Evolutionary conservation across 306 rosid species (phyloP).

Genomic region (Morella rubra): DNA sequence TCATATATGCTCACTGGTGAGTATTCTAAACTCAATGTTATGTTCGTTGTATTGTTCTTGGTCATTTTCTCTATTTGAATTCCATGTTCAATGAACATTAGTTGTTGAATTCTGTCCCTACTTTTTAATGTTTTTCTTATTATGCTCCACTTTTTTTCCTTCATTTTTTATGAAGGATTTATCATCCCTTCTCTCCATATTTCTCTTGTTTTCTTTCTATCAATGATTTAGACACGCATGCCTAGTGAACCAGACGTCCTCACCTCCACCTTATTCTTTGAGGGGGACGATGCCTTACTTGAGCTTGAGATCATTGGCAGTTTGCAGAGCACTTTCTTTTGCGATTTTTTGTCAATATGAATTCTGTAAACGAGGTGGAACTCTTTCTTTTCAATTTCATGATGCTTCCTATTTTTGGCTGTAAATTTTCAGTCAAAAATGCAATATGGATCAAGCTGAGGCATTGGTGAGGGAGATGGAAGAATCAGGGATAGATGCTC

Average conservation of each 20-base stretch:
- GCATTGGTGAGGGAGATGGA: slow-evolving; percentile 96
- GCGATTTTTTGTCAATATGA: slow-evolving; percentile 4
- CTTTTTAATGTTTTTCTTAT: background rate
- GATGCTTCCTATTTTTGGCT: slow-evolving; percentile 10
- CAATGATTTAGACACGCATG: background rate
- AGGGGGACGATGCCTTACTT: background rate
- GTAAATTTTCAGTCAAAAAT: slow-evolving; percentile 58
- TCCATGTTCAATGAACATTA: background rate
- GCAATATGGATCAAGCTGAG: slow-evolving; percentile 82
- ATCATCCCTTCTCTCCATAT: background rate
- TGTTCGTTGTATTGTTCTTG: slow-evolving; percentile 10
- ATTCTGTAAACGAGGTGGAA: background rate
- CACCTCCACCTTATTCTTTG: background rate
- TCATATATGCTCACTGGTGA: slow-evolving; percentile 91
- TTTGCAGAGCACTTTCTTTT: background rate
- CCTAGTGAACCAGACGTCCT: background rate
- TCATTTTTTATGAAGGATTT: background rate
- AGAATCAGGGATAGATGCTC: slow-evolving; percentile 97
- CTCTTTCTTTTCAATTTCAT: slow-evolving; percentile 23
- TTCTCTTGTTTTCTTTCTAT: background rate
- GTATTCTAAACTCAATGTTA: slow-evolving; percentile 30
- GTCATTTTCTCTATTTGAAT: slow-evolving; percentile 9
- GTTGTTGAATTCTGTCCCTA: background rate
- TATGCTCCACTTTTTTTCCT: background rate
- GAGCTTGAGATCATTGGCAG: background rate